These are phyloP conservation scores for Pestalotiopsis fici DNA, from an alignment of 2,329 filamentous ascomycete species.

Conservation along the genomic window DNA sequence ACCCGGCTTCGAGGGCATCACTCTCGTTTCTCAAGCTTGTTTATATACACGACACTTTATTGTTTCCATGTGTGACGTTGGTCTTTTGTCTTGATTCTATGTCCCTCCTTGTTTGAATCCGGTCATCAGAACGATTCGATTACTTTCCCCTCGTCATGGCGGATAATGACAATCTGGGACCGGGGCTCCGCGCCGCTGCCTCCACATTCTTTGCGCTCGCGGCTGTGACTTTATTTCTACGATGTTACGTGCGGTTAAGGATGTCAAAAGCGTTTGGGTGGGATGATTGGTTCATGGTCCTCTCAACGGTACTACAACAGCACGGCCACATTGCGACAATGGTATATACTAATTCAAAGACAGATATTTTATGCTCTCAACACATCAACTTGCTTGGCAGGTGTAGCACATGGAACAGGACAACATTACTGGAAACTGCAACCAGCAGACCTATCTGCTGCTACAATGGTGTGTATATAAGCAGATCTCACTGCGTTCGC, in stretches of 20 bases:
- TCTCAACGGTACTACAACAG: conserved; percentile 10
- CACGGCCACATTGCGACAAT: neutral
- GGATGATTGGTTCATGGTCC: conserved; percentile 16
- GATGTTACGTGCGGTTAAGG: neutral
- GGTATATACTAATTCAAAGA: neutral
- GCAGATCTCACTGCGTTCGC: neutral
- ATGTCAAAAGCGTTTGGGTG: conserved; percentile 15
- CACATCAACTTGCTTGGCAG: neutral
- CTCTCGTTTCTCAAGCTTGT: neutral
- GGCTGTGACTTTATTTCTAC: neutral
- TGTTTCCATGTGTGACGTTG: neutral
- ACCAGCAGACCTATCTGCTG: neutral
- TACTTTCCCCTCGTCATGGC: neutral
- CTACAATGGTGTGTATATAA: neutral
- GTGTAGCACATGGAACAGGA: neutral
- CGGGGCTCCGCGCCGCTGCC: neutral
- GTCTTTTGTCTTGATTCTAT: neutral
- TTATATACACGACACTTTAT: neutral
- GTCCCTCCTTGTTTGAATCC: neutral
- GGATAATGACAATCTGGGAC: neutral
- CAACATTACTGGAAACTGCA: neutral
- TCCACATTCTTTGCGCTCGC: neutral
- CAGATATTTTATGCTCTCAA: neutral
- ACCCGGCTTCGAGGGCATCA: neutral
- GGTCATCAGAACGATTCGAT: neutral